A percentile compares a stretch with the other conserved stretches of the same genome.
Conservation (phyloP, 2,329 filamentous ascomycete species). For the Diaporthe vaccinii region DNA sequence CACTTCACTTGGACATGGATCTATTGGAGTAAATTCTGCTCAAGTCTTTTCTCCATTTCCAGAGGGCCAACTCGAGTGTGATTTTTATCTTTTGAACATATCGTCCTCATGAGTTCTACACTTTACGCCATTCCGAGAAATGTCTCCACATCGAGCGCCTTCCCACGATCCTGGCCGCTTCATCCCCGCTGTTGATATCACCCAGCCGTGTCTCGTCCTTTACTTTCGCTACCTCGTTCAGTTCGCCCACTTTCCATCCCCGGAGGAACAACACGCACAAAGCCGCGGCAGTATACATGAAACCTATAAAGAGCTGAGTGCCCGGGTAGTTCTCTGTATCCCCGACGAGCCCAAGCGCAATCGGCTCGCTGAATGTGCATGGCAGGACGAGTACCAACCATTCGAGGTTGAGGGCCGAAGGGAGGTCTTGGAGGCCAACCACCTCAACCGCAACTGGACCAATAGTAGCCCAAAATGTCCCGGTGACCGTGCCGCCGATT, state of each 20-base stretch:
- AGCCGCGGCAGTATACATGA: not conserved
- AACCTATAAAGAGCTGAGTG: not conserved
- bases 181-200: not conserved
- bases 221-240: not conserved
- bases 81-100: too few relatives aligned
- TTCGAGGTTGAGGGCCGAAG: constrained; percentile 76
- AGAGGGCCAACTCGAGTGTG: too few relatives aligned
- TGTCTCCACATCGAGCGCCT: not conserved
- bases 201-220: not conserved
- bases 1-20: too few relatives aligned
- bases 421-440: constrained; percentile 77
- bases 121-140: not conserved
- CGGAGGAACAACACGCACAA: not conserved
- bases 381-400: constrained; percentile 81
- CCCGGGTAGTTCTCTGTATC: not conserved
- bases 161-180: not conserved
- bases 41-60: too few relatives aligned
- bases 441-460: constrained; percentile 81
- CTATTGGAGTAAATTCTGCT: too few relatives aligned
- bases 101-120: not conserved
- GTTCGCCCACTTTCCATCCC: not conserved
- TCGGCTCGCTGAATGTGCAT: constrained; percentile 76
- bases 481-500: constrained; percentile 73
- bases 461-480: constrained; percentile 78
- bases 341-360: constrained; percentile 69